Conservation (phyloP, 768 basidiomycete species). For the Phaeotremella fagi region DNA sequence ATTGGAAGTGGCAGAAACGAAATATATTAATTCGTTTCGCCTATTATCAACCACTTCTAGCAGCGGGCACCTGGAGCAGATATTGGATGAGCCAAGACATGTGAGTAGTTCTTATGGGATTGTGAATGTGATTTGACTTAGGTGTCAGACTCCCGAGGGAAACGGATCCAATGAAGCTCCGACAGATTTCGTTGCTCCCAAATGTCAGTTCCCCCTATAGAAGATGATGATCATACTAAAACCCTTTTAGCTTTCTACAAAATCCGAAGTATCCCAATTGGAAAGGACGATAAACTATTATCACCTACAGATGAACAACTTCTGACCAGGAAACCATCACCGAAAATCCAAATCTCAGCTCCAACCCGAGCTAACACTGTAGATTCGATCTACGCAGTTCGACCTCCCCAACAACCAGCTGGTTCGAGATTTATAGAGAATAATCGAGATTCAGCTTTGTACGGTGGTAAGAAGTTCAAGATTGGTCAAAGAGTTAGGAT, state of each 20-base stretch:
- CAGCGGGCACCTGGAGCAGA: neutral
- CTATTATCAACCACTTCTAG: neutral
- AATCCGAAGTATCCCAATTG: constrained; percentile 55
- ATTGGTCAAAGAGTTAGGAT: constrained; percentile 59
- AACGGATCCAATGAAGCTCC: too few relatives aligned
- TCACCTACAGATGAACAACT: neutral
- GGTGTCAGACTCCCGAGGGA: too few relatives aligned
- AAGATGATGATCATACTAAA: neutral
- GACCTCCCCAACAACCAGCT: constrained; percentile 60
- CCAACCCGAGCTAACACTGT: constrained; percentile 7
- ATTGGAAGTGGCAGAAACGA: constrained; percentile 72
- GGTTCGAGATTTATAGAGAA: constrained; percentile 71
- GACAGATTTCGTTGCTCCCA: constrained; percentile 72
- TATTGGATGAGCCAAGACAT: neutral
- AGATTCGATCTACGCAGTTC: constrained; percentile 51
- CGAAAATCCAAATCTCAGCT: constrained; percentile 56
- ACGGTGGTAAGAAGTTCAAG: constrained; percentile 37
- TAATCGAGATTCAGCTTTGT: constrained; percentile 55
- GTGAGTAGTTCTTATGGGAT: neutral
- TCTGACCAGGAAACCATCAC: neutral
- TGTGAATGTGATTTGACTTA: too few relatives aligned
- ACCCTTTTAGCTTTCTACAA: constrained; percentile 65
- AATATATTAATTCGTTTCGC: constrained; percentile 68
- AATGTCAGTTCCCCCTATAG: constrained; percentile 29
- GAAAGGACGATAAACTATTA: neutral